Base-by-base conservation (phyloP, 306 rosid genomes). In the Boehmeria nivea region DNA sequence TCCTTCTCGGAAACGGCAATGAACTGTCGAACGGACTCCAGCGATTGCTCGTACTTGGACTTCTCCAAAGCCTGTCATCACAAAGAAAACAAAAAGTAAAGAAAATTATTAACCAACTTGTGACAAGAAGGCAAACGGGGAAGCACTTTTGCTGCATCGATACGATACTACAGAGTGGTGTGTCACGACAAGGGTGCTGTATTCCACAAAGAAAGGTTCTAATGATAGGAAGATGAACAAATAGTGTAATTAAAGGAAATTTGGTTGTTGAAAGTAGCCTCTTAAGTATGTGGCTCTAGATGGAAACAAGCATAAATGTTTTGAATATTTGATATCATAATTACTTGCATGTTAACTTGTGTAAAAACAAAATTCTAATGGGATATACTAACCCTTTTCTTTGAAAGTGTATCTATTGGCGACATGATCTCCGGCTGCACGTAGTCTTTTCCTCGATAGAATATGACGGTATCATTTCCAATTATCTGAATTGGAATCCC, bases 41-140 rank as follows among this genome's bases (percentile, higher is more conserved):
- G 95, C 13, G 95, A 84, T 59, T 84, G 95, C 81, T 87, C 96
- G 43, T 87, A 87, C 79, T 82, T 91, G 8, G 94, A 81, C 72
- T 84, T 91, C 70, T 91, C 99, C 19, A 87, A 81, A 56, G 99
- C 99, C 99, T 91, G 83, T 10, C n/a, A 31, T 10, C 36, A 31
- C 5, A 31, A 31, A 31, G 36, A 48, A 40, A 22, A 50, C 42
- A 38, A 20, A 56, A 10, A 31, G 9, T 1, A 31, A 31, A 15
- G 59, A 51, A 8, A 12, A 31, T n/a, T n/a, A 56, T 52, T 39
- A 33, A 40, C 7, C 11, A 40, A 40, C 19, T 40, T n/a, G 45
- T 15, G 45, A n/a, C 12, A 46, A 26, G 36, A 51, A 14, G 49
- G 20, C 25, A 27, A 33, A 14, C 20, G 26, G n/a, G n/a, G n/a